These are phyloP conservation scores for Sequoiadendron giganteum DNA, from an alignment of 75 land plant genomes.

Conservation along the genomic window DNA sequence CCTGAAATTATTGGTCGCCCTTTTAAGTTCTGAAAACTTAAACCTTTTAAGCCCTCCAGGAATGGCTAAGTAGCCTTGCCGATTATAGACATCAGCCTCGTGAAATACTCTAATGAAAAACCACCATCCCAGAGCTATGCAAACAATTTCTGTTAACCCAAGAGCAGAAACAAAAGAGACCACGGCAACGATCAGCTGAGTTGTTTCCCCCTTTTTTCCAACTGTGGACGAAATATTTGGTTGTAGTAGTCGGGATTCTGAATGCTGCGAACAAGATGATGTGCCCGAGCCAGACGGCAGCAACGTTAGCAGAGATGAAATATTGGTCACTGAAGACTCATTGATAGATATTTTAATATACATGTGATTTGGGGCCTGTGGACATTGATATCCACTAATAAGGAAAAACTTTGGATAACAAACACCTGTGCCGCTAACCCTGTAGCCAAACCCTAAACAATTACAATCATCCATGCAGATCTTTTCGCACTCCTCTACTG, in stretches of 20 bases:
- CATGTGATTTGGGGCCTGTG: conserved; percentile 14
- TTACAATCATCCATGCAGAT: conserved; percentile 24
- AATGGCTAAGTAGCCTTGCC: conserved; percentile 31
- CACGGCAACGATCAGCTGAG: conserved; percentile 12
- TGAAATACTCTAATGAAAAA: conserved; percentile 1
- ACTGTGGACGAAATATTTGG: background rate
- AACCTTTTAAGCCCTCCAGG: conserved; percentile 42
- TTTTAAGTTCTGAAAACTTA: conserved; percentile 48
- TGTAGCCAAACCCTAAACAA: conserved; percentile 33
- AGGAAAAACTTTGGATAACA: conserved; percentile 38
- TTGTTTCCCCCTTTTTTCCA: conserved; percentile 10
- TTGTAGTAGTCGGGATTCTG: background rate
- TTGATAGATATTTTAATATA: background rate
- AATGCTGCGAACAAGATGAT: background rate
- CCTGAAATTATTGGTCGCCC: conserved; percentile 59
- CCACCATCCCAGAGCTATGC: conserved; percentile 3
- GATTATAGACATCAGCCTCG: background rate
- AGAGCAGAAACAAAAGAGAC: conserved; percentile 23
- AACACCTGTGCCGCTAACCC: conserved; percentile 10
- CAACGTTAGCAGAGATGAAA: background rate
- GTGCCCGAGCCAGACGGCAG: no score
- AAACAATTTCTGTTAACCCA: conserved; percentile 14
- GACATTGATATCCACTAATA: conserved; percentile 30
- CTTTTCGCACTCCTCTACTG: conserved; percentile 24
- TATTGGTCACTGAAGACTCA: no score